phyloP scores from a whole-genome alignment of 208 protist species.

The Wallacemonas collosoma region DNA sequence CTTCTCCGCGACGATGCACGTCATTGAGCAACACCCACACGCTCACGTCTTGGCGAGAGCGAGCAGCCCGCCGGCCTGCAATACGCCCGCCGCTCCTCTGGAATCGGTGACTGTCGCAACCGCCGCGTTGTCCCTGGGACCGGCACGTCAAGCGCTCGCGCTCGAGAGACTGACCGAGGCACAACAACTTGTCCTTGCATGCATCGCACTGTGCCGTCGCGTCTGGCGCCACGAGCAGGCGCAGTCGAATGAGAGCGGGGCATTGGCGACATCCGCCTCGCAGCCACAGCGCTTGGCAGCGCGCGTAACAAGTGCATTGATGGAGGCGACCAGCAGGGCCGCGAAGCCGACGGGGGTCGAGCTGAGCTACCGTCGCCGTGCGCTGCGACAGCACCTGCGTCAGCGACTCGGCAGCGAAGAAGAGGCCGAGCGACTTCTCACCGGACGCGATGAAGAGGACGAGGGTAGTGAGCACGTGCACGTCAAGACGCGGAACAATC shows the following conservation, averaged over 20 bases:
- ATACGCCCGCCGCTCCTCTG: background rate
- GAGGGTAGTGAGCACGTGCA: background rate
- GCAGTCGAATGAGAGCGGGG: background rate
- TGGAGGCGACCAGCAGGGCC: slow-evolving; percentile 17
- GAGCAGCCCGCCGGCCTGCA: background rate
- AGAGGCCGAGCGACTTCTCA: background rate
- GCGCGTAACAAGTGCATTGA: slow-evolving; percentile 22
- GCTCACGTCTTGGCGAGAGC: background rate
- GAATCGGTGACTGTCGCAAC: slow-evolving; percentile 7
- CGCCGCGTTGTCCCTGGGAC: slow-evolving; percentile 6
- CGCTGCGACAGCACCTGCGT: background rate
- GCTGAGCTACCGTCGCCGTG: slow-evolving; percentile 1
- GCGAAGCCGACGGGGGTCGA: background rate
- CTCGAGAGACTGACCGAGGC: slow-evolving; percentile 28
- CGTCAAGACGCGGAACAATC: background rate
- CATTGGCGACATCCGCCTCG: background rate
- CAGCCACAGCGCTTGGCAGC: slow-evolving; percentile 14
- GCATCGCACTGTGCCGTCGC: slow-evolving; percentile 11
- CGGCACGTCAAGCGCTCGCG: slow-evolving; percentile 18
- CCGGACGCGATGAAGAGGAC: background rate
- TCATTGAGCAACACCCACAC: slow-evolving; percentile 1
- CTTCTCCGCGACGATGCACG: slow-evolving; percentile 34
- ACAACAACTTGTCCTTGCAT: slow-evolving; percentile 34
- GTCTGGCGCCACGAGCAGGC: background rate
- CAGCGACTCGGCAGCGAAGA: background rate